phyloP scores from a whole-genome alignment of 2,329 filamentous ascomycete genomes.

The Kalmusia sp. region DNA sequence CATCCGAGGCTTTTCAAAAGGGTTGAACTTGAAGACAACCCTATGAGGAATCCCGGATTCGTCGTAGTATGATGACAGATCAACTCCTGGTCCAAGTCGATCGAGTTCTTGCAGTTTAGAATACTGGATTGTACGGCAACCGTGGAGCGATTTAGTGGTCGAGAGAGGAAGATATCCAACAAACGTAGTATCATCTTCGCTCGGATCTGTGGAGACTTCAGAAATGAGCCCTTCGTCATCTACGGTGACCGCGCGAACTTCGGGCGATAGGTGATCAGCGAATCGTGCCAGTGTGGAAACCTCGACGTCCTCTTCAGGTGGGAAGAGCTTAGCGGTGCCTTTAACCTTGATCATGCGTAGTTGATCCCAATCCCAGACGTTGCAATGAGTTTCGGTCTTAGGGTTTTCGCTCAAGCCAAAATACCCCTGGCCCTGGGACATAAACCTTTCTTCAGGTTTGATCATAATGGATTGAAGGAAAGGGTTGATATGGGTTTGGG shows the following conservation, averaged over 20 bases:
- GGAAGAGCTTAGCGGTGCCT: constrained; percentile 18
- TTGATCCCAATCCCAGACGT: constrained; percentile 17
- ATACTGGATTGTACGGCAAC: constrained; percentile 13
- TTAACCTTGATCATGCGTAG: constrained; percentile 14
- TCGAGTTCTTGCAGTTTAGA: constrained; percentile 19
- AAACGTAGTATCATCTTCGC: constrained; percentile 15
- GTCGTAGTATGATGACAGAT: constrained; percentile 14
- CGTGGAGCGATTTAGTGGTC: constrained; percentile 11
- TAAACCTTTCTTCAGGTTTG: constrained; percentile 3
- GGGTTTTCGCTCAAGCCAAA: constrained; percentile 2
- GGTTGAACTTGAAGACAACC: constrained; percentile 17
- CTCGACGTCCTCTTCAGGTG: constrained; percentile 13
- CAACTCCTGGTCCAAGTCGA: constrained; percentile 15
- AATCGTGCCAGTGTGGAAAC: constrained; percentile 14
- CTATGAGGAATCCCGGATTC: constrained; percentile 11
- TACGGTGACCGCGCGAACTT: constrained; percentile 14
- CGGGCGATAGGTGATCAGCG: constrained; percentile 13
- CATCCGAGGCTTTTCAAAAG: constrained; percentile 10
- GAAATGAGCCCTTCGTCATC: constrained; percentile 16
- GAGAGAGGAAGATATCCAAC: constrained; percentile 17
- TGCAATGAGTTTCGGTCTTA: constrained; percentile 2
- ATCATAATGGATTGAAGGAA: constrained; percentile 1
- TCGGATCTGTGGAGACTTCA: constrained; percentile 14
- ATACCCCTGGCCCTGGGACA: neutral
- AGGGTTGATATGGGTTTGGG: neutral